Evolutionary conservation across 202 grass and related monocot species (phyloP), one percentile per base, ranked within the genome.

Genomic region (Alloteropsis angusta): DNA sequence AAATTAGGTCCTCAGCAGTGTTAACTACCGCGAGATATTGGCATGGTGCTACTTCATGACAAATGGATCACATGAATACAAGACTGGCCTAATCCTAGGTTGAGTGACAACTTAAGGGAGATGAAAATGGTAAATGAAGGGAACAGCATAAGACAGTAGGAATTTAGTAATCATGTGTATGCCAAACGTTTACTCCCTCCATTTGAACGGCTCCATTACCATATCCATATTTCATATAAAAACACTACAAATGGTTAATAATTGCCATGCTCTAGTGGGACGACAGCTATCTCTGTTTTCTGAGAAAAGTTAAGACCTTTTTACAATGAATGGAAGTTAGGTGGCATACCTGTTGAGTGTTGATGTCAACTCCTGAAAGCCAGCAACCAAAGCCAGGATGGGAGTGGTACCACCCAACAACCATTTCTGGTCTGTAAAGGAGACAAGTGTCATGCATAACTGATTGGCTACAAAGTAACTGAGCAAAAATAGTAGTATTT

Each of bases 321-420:
- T 60, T 60, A 30, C 54, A 60, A 35, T 32, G 32, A 1, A 48
- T n/a, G 37, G 37, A 8, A 19, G 10, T 26, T 49, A n/a, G 23
- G 5, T 11, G 0, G 38, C 39, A 6, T 43, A 93, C 92, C 92
- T 87, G 92, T 48, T 94, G 92, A 64, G 92, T 94, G 25, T 94
- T 87, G 77, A 94, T 94, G 59, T 94, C 92, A 44, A 94, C 92
- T 76, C 88, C 86, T 72, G 92, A 94, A 71, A 94, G 84, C 86
- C 88, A 94, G 76, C 92, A 94, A 72, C 92, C 92, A 80, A 94
- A 94, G 41, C 88, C 92, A 68, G 92, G 92, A 87, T 94, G 88
- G 65, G 92, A 94, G 46, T 94, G 92, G 34, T 94, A 94, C 92
- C 92, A 94, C 14, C 92, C 92, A 36, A 94, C 92, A 62, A 94